phyloP scores from a whole-genome alignment of 2,329 filamentous ascomycete genomes.

The Neofusicoccum laricinum region DNA sequence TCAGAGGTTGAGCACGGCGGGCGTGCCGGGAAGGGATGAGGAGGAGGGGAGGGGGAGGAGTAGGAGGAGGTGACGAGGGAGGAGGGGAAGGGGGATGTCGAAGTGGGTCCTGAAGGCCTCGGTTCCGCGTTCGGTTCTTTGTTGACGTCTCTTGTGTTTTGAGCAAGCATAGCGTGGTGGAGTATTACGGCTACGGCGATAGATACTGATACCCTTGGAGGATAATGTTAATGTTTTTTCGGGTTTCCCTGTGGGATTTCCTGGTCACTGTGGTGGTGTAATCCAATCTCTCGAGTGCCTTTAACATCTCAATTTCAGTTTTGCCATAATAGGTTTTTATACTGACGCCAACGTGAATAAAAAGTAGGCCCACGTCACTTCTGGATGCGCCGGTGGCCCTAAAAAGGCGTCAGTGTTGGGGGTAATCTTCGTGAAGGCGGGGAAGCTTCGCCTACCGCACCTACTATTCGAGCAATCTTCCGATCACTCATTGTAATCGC shows the following conservation, averaged over 20 bases:
- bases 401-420: conserved; percentile 6
- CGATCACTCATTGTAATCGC: background rate
- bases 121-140: background rate
- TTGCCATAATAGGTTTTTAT: background rate
- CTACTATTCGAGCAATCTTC: background rate
- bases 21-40: background rate
- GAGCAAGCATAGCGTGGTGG: background rate
- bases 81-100: background rate
- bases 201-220: background rate
- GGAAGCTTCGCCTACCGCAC: conserved; percentile 1
- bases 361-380: background rate
- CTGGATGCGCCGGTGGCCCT: background rate
- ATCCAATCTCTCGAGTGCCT: no score
- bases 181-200: background rate
- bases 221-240: background rate
- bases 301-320: background rate
- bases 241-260: no score
- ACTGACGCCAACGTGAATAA: background rate
- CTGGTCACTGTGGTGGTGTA: no score
- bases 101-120: background rate
- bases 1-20: background rate
- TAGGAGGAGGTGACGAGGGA: background rate
- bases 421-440: background rate
- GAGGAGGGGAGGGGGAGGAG: background rate
- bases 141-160: background rate